These are phyloP conservation scores for Pseudotsuga menziesii DNA, from an alignment of 75 land plant genomes.

Conservation along the genomic window DNA sequence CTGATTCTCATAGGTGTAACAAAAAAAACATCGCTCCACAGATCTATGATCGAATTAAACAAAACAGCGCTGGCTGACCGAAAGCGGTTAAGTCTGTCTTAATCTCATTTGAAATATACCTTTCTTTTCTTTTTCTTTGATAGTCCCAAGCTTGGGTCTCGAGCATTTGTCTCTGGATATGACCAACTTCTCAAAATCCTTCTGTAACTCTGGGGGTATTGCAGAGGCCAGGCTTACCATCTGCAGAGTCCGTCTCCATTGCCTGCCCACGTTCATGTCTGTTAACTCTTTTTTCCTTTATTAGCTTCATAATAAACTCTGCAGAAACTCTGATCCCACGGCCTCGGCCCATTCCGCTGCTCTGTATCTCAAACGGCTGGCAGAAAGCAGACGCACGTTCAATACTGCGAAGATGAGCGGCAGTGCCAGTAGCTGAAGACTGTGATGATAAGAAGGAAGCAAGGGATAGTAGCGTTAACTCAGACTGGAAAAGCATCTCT, in stretches of 20 bases:
- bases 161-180: slow-evolving; percentile 11
- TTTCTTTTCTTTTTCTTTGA: slow-evolving; percentile 23
- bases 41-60: too few relatives aligned
- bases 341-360: slow-evolving; percentile 9
- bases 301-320: slow-evolving; percentile 28
- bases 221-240: slow-evolving; percentile 14
- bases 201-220: slow-evolving; percentile 36
- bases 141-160: slow-evolving; percentile 49
- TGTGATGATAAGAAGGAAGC: slow-evolving; percentile 24
- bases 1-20: too few relatives aligned
- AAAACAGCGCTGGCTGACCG: too few relatives aligned
- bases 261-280: not conserved
- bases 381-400: slow-evolving; percentile 10
- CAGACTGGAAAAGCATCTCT: slow-evolving; percentile 33
- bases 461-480: slow-evolving; percentile 27
- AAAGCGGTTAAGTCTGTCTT: too few relatives aligned
- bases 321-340: slow-evolving; percentile 30
- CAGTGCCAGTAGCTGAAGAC: not conserved
- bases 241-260: not conserved
- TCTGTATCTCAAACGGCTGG: slow-evolving; percentile 30
- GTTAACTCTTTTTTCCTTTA: slow-evolving; percentile 7
- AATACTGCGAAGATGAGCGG: not conserved
- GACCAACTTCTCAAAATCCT: slow-evolving; percentile 38
- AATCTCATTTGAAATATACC: not conserved
- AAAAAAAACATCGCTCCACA: too few relatives aligned